Evolutionary conservation across 345 rosid species (phyloP).

Genomic region (Arabidopsis arenosa): DNA sequence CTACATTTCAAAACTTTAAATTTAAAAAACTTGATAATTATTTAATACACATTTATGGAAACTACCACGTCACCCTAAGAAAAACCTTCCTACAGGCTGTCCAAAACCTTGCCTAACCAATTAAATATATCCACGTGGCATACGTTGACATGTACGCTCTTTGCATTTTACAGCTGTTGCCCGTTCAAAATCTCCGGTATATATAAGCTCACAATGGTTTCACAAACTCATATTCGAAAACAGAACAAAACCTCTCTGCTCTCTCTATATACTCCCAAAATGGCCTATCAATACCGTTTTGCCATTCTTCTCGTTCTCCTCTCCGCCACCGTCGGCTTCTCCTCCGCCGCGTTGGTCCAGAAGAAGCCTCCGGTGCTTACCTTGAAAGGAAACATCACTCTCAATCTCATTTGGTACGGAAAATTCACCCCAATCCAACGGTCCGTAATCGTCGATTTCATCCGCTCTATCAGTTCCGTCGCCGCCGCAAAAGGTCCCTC

Average conservation of each 20-base stretch:
- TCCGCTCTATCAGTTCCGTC: constrained; percentile 57
- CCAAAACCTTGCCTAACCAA: constrained; percentile 28
- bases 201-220: constrained; percentile 8
- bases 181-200: constrained; percentile 20
- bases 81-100: constrained; percentile 45
- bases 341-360: constrained; percentile 36
- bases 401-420: constrained; percentile 91
- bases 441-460: constrained; percentile 74
- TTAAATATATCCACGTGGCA: constrained; percentile 41
- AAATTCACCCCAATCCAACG: constrained; percentile 70
- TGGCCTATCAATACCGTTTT: constrained; percentile 33
- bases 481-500: constrained; percentile 51
- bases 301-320: constrained; percentile 34
- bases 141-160: constrained; percentile 23
- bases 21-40: no score
- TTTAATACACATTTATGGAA: constrained; percentile 22
- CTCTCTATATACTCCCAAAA: background rate
- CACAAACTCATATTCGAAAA: constrained; percentile 10
- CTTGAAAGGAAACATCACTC: constrained; percentile 63
- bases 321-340: constrained; percentile 26
- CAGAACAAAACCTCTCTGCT: constrained; percentile 14
- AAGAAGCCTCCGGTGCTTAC: constrained; percentile 19
- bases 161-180: constrained; percentile 43
- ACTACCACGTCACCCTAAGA: constrained; percentile 46
- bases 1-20: background rate